Base-by-base conservation (phyloP, 1,139 yeast genomes). In the Suhomyces choctaworum region DNA sequence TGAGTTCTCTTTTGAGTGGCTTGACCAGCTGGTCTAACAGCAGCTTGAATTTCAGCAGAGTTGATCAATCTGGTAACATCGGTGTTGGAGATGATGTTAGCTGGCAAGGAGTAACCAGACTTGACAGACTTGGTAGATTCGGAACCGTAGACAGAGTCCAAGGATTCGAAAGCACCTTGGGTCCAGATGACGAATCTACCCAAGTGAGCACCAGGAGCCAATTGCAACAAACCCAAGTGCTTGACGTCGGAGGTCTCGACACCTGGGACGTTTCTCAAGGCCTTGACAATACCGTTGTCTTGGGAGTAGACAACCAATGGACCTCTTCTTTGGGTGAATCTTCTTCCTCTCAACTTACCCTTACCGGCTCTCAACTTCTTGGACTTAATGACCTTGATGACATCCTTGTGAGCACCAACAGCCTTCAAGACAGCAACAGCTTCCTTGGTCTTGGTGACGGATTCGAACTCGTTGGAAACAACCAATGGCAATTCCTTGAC, bases 121-220 rank as follows among this genome's bases (percentile, higher is more conserved):
- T 89, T 90, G 72, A 86, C 65, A 42, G 94, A 82, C 61, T 84
- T 78, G 66, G 84, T 80, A 60, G 90, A 70, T 66, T 84, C 95
- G 54, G 96, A 81, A 70, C 96, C 96, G 94, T 94, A 92, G 78
- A 94, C 86, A 56, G 92, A 78, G 80, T 92, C 99, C 68, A 92
- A 83, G 64, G 92, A 83, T 69, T 90, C 86, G 73, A 92, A 88
- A 66, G 99, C 99, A 70, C 89, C 78, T 79, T 89, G 96, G 66
- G 98, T 90, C 98, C 98, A 92, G 88, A 92, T 87, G 67, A 94
- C 85, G 68, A 92, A 92, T 82, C 98, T 90, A 78, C 98, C 98
- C 65, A 92, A 81, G 82, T 92, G 98, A 67, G 97, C 95, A 85
- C 99, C 99, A 73, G 99, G 99, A 60, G 99, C 99, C 67, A 92